Evolutionary conservation across 352 stramenopile genomes (phyloP), one percentile per base, ranked within the genome.

Genomic region (Blastocystis sp.): DNA sequence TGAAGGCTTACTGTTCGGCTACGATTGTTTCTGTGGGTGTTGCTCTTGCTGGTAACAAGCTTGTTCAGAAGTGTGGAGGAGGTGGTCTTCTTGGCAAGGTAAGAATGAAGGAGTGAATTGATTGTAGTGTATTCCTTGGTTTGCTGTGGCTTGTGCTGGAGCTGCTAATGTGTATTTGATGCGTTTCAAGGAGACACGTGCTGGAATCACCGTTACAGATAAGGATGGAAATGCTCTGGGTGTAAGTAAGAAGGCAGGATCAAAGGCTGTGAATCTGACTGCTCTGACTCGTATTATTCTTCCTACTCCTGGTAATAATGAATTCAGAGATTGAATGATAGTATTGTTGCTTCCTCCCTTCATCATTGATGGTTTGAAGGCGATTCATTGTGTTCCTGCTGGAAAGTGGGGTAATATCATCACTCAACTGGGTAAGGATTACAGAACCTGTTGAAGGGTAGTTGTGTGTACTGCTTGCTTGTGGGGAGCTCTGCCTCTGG

Each of bases 91-190:
- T 94, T 75, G 92, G 89, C 88, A 74, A 89, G 61, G 77, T 35
- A 83, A 75, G 24, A 75, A 90, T 42, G 78, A 90, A 46, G 89
- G 90, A 69, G 90, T 91, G 35, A 89, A 94, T 54, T 54, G 14
- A 75, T 90, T 90, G 35, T 91, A 91, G 58, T 90, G 93, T 14
- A 91, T 96, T 87, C 93, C 93, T 9, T 90, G 95, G 24, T 90
- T 94, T 24, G 93, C 93, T 49, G 92, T 95, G 24, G 93, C 93
- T 1, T 91, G 91, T 27, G 93, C 93, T 39, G 94, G 94, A 88
- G 94, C 92, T 86, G 92, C 94, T 90, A 96, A 96, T 89, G 94
- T 95, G 87, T 91, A 92, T 43, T 88, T 95, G 19, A 96, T 95
- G 93, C 91, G 93, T 63, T 92, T 95, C 88, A 92, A 92, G 80